Conservation (phyloP, 106 monocot genomes). For the Dendrobium catenatum region DNA sequence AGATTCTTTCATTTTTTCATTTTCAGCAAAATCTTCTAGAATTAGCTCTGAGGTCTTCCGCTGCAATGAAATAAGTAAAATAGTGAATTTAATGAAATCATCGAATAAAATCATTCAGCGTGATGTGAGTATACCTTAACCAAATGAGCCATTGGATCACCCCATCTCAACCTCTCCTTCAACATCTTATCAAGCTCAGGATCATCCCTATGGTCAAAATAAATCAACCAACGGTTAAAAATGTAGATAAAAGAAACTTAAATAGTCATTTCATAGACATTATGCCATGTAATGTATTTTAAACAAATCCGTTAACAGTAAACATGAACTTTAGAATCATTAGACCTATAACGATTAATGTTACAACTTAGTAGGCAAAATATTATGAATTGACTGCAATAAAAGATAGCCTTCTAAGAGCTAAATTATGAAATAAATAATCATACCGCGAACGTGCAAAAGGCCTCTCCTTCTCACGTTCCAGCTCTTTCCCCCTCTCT, state of each 20-base stretch:
- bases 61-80: conserved; percentile 21
- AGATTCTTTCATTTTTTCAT: conserved; percentile 97
- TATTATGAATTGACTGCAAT: not conserved
- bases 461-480: conserved; percentile 57
- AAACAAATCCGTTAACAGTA: not conserved
- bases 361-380: not conserved
- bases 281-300: not conserved
- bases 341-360: not conserved
- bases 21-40: conserved; percentile 75
- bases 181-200: conserved; percentile 89
- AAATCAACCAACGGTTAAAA: not conserved
- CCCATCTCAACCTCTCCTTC: conserved; percentile 84
- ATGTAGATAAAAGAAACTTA: conserved; percentile 1
- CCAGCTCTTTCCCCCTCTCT: conserved; percentile 33
- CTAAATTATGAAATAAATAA: not conserved
- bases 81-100: conserved; percentile 6
- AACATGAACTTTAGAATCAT: not conserved
- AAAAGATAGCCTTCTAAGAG: not conserved
- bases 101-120: not conserved
- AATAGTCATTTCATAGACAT: not conserved
- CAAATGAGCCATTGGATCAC: conserved; percentile 98
- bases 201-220: conserved; percentile 61
- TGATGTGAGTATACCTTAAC: conserved; percentile 50
- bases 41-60: conserved; percentile 36
- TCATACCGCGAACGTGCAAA: conserved; percentile 69